Evolutionary conservation across 2,329 filamentous ascomycete genomes (phyloP).

Genomic region (Cladosporium phlei): DNA sequence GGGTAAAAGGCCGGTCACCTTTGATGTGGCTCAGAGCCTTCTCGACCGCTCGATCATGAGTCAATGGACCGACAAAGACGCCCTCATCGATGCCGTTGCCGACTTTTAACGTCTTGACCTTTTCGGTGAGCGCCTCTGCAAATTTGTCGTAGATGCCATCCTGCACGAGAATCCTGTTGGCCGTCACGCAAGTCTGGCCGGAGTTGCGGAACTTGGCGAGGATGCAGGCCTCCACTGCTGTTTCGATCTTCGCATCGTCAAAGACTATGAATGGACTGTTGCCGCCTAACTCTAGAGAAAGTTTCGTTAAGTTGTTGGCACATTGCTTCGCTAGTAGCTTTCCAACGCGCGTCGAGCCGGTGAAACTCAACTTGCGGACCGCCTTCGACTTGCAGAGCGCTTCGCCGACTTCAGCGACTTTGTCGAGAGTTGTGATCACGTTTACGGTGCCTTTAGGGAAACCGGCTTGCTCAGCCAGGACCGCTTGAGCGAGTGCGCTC

Average conservation of each 20-base stretch:
- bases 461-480: constrained; percentile 27
- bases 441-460: constrained; percentile 26
- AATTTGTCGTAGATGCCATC: constrained; percentile 51
- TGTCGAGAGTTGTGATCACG: constrained; percentile 22
- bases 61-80: constrained; percentile 14
- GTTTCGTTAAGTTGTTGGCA: constrained; percentile 26
- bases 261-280: constrained; percentile 33
- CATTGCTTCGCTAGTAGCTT: constrained; percentile 27
- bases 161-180: constrained; percentile 51
- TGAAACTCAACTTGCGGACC: constrained; percentile 31
- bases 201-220: constrained; percentile 26
- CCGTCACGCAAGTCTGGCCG: constrained; percentile 31
- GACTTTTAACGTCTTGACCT: constrained; percentile 17
- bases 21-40: constrained; percentile 14
- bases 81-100: constrained; percentile 17
- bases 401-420: constrained; percentile 21
- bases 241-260: constrained; percentile 30
- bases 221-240: constrained; percentile 25
- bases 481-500: constrained; percentile 24
- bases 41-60: constrained; percentile 9
- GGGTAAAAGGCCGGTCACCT: background rate
- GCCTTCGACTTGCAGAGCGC: constrained; percentile 20
- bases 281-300: constrained; percentile 30
- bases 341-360: constrained; percentile 28
- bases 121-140: constrained; percentile 50